Percentiles rank a stretch among this genome's conserved stretches.
Conservation (phyloP, 179 eudicot species). For the Drosera spatulata region DNA sequence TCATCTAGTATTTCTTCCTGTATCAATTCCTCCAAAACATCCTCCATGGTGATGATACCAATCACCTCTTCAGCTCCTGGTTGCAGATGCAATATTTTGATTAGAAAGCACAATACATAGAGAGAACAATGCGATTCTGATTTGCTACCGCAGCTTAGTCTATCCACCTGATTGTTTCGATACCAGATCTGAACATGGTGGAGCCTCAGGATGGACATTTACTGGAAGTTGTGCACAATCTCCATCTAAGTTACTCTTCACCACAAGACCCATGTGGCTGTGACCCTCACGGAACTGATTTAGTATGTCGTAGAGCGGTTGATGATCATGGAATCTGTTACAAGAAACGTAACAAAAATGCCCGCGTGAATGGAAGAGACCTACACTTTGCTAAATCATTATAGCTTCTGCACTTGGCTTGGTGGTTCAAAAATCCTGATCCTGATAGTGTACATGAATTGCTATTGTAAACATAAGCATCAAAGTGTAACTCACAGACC, state of each 20-base stretch:
- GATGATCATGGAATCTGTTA: slow-evolving; percentile 42
- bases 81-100: no score
- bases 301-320: slow-evolving; percentile 58
- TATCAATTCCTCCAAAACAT: slow-evolving; percentile 60
- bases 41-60: slow-evolving; percentile 85
- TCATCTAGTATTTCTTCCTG: slow-evolving; percentile 55
- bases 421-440: no score
- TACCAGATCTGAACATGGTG: neutral
- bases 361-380: no score
- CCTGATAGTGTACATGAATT: neutral
- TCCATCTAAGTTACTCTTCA: slow-evolving; percentile 28
- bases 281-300: slow-evolving; percentile 65
- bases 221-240: neutral
- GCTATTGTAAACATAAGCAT: neutral
- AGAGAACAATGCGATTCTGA: no score
- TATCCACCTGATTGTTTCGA: no score
- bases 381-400: no score
- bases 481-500: slow-evolving; percentile 22
- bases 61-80: slow-evolving; percentile 36
- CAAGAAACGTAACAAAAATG: neutral
- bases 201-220: neutral
- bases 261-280: slow-evolving; percentile 73
- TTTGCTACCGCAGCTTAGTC: no score
- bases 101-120: no score
- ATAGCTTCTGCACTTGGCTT: no score